Evolutionary conservation across 176 grass and related monocot species (phyloP).

Genomic region (Musa troglodytarum): DNA sequence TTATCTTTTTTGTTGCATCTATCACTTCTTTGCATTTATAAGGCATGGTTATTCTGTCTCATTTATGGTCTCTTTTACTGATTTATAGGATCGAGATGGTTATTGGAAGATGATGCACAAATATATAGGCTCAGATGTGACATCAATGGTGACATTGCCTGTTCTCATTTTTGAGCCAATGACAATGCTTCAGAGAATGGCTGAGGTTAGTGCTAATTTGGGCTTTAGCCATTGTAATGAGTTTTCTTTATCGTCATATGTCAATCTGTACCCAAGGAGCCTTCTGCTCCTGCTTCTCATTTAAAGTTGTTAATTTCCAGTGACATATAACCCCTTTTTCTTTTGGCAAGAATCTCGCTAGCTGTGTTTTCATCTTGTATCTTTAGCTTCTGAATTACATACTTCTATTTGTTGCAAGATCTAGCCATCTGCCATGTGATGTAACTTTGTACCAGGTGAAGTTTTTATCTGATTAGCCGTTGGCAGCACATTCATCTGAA

Average conservation of each 20-base stretch:
- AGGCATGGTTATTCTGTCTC: not conserved
- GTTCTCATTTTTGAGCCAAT: slow-evolving; percentile 99
- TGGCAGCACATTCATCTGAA: too few species aligned
- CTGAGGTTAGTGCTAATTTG: slow-evolving; percentile 55
- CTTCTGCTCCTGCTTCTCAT: too few species aligned
- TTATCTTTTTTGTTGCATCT: not conserved
- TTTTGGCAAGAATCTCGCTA: not conserved
- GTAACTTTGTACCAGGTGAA: too few species aligned
- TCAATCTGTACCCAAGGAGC: too few species aligned
- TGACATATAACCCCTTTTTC: not conserved
- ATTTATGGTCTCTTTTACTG: slow-evolving; percentile 16
- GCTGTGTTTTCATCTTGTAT: not conserved
- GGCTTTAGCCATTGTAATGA: not conserved
- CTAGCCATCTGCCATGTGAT: not conserved
- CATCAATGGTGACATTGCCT: slow-evolving; percentile 95
- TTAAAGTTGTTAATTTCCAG: too few species aligned
- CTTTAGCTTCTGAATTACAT: not conserved
- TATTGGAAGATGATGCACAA: slow-evolving; percentile 99
- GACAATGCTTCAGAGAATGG: slow-evolving; percentile 92
- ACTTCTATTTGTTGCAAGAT: not conserved
- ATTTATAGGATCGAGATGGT: slow-evolving; percentile 78
- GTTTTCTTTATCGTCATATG: too few species aligned
- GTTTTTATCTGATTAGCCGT: too few species aligned
- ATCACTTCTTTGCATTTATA: too few species aligned
- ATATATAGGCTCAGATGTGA: slow-evolving; percentile 95